Percentiles rank a stretch among this genome's conserved stretches.
Evolutionary conservation across 805 yeast genomes (phyloP).

Genomic region (Sugiyamaella smithiae): DNA sequence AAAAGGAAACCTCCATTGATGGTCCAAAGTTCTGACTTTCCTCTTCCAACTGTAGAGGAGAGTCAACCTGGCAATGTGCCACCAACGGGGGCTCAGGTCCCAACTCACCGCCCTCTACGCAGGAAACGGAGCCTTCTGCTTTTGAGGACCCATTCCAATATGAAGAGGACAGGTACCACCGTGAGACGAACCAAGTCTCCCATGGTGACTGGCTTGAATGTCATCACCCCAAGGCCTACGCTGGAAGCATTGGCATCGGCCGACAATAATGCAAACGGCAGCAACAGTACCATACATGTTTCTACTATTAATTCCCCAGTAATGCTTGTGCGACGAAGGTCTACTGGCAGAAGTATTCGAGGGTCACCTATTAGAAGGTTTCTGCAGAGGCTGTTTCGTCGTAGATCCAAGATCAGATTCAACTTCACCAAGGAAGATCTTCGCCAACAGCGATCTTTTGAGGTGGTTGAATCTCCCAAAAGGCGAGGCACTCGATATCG

Average conservation of each 20-base stretch:
- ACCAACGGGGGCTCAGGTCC: too few relatives aligned
- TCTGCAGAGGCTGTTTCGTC: slow-evolving; percentile 15
- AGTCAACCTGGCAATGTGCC: background rate
- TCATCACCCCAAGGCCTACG: background rate
- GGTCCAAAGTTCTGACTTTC: background rate
- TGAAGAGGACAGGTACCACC: slow-evolving; percentile 1
- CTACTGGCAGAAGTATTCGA: slow-evolving; percentile 5
- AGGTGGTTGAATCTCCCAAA: slow-evolving; percentile 17
- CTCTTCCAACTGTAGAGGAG: background rate
- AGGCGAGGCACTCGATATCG: slow-evolving; percentile 10
- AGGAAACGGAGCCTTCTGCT: background rate
- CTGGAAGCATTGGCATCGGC: background rate
- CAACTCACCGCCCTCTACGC: background rate
- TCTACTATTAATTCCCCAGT: slow-evolving; percentile 13
- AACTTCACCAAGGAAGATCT: slow-evolving; percentile 15
- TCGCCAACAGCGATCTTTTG: slow-evolving; percentile 19
- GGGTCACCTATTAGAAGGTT: slow-evolving; percentile 19
- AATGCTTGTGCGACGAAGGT: slow-evolving; percentile 19
- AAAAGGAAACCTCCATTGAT: slow-evolving; percentile 10
- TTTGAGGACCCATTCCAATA: background rate
- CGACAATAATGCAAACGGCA: background rate
- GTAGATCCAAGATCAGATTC: slow-evolving; percentile 10
- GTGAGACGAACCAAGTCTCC: slow-evolving; percentile 8
- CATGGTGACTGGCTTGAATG: slow-evolving; percentile 1
- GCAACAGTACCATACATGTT: background rate